Base-by-base conservation (phyloP, 2,329 filamentous ascomycete species). In the Alternaria rosae region DNA sequence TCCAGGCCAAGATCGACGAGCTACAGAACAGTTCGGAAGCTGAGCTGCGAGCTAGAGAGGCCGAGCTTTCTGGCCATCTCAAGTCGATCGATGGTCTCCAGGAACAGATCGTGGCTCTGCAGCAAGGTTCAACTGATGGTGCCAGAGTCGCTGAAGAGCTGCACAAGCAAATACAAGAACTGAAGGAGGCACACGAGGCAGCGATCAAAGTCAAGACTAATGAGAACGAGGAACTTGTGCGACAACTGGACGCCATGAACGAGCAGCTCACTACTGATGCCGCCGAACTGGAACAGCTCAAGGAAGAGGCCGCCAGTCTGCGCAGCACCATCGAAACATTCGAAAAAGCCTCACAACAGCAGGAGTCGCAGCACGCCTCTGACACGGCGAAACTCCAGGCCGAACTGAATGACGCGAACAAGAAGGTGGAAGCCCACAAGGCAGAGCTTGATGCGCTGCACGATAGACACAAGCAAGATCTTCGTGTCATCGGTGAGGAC, bases 101-200 rank as follows among this genome's bases (percentile, higher is more conserved):
- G 54, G 71, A 72, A 25, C 70, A 78, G 58, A 74, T 79, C 43
- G 65, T 69, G 23, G 56, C 69, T 12, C 63, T 79, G 5, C 70
- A 79, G 44, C 76, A 79, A 55, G 76, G 74, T 7, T 72, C 74
- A 15, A 78, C 72, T 7, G 76, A 79, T 35, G 72, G 75, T 20
- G 71, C 69, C 26, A 71, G 63, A 50, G 50, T 78, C 20, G 74
- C 72, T 5, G 61, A 76, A 38, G 70, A 79, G 54, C 70, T 78
- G 11, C 68, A 72, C 13, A 65, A 73, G 62, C 72, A 79, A 42
- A 74, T 78, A 7, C 68, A 73, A 28, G 69, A 75, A 13, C 62
- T 78, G 11, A 73, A 74, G 51, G 56, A 70, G 21, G 64, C 72
- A 6, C 76, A 79, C 43, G 70, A 70, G 10, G 75, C 74, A 10